A percentile compares a stretch with the other conserved stretches of the same genome.
Evolutionary conservation across 75 land plant species (phyloP).

Genomic region (Selaginella tamariscina): DNA sequence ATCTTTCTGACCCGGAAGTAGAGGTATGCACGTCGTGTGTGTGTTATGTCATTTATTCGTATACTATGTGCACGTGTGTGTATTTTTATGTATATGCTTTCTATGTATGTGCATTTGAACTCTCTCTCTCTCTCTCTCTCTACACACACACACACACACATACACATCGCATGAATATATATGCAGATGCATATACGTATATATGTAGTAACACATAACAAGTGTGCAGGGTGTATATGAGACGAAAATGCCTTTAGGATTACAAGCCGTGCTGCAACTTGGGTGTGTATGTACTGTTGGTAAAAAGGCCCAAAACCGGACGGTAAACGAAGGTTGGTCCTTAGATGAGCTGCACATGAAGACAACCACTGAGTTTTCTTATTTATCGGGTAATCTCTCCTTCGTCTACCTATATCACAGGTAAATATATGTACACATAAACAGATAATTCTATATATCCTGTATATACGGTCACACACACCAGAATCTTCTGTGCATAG

Average conservation of each 20-base stretch:
- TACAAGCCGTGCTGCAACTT: slow-evolving; percentile 56
- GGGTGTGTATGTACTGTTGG: slow-evolving; percentile 96
- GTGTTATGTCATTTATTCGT: not conserved
- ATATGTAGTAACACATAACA: too few species aligned
- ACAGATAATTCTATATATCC: too few species aligned
- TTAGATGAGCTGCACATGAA: slow-evolving; percentile 78
- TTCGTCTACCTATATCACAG: slow-evolving; percentile 87
- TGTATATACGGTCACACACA: too few species aligned
- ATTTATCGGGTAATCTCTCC: slow-evolving; percentile 46
- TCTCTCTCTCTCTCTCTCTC: too few species aligned
- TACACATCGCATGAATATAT: too few species aligned
- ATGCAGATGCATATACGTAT: too few species aligned
- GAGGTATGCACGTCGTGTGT: slow-evolving; percentile 40
- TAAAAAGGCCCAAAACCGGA: slow-evolving; percentile 38
- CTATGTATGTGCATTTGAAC: too few species aligned
- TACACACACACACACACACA: too few species aligned
- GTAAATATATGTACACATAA: too few species aligned
- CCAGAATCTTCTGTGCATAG: too few species aligned
- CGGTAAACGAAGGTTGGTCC: slow-evolving; percentile 55
- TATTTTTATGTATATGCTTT: too few species aligned
- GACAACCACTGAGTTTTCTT: slow-evolving; percentile 86
- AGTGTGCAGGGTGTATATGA: slow-evolving; percentile 85
- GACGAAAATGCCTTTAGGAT: slow-evolving; percentile 65
- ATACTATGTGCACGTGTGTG: too few species aligned
- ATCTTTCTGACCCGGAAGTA: slow-evolving; percentile 95